Evolutionary conservation across 148 eudicot species (phyloP).

Genomic region (Hydrangea macrophylla): DNA sequence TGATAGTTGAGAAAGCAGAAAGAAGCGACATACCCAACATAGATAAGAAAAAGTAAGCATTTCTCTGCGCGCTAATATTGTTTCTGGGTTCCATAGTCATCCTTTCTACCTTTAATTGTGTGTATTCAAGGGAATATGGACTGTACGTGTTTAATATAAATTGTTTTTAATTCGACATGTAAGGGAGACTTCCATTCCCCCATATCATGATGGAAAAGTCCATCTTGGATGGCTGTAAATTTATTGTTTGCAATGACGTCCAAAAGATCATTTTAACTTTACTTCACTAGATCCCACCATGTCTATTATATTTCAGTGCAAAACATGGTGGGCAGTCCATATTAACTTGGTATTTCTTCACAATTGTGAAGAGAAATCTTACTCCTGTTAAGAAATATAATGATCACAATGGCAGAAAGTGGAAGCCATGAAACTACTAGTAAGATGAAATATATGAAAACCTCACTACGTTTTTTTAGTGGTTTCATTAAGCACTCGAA

Average conservation of each 20-base stretch:
- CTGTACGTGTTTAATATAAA: no score
- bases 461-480: no score
- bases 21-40: conserved; percentile 79
- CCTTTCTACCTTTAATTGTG: neutral
- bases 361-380: no score
- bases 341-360: neutral
- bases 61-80: neutral
- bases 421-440: no score
- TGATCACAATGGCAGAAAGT: no score
- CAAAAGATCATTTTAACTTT: neutral
- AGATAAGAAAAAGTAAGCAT: conserved; percentile 75
- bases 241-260: neutral
- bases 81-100: neutral
- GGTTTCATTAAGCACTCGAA: no score
- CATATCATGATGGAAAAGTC: neutral
- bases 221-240: neutral
- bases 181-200: neutral
- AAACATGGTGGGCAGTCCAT: neutral
- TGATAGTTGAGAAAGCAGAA: conserved; percentile 86
- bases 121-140: neutral
- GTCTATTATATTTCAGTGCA: neutral
- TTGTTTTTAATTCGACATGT: no score
- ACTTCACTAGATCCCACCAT: neutral
- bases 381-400: no score
- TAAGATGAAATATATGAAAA: no score